phyloP scores from a whole-genome alignment of 2,329 filamentous ascomycete species.

The Fusarium sp. region DNA sequence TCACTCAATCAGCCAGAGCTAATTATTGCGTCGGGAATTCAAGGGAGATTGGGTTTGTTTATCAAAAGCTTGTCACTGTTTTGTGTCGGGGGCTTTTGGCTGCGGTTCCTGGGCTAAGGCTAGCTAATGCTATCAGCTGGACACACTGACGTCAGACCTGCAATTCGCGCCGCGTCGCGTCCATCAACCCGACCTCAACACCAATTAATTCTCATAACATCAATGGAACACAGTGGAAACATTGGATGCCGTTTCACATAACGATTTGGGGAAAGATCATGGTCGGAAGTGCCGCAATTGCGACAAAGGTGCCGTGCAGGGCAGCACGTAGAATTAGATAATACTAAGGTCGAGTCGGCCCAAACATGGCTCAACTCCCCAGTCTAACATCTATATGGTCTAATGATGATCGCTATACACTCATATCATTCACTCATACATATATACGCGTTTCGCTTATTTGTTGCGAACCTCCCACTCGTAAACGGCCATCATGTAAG shows the following conservation, averaged over 20 bases:
- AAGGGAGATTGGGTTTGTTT: too few relatives aligned
- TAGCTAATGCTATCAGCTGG: not conserved
- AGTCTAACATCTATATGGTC: constrained; percentile 6
- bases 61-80: not conserved
- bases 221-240: rapidly evolving
- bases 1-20: not conserved
- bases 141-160: not conserved
- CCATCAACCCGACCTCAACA: not conserved
- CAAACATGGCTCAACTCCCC: not conserved
- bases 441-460: not conserved
- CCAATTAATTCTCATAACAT: not conserved
- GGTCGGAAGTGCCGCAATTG: rapidly evolving
- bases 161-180: not conserved
- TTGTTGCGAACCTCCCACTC: constrained; percentile 45
- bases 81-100: not conserved
- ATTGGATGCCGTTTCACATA: not conserved
- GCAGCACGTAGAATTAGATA: not conserved
- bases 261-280: rapidly evolving
- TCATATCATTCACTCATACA: not conserved
- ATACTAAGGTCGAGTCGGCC: not conserved
- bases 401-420: constrained; percentile 1
- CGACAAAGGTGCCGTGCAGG: not conserved
- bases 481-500: constrained; percentile 46
- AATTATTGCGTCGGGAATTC: not conserved
- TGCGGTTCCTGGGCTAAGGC: not conserved